Evolutionary conservation across 2,329 filamentous ascomycete genomes (phyloP), one percentile per base, ranked within the genome.

Genomic region (Leptodontidium sp.): DNA sequence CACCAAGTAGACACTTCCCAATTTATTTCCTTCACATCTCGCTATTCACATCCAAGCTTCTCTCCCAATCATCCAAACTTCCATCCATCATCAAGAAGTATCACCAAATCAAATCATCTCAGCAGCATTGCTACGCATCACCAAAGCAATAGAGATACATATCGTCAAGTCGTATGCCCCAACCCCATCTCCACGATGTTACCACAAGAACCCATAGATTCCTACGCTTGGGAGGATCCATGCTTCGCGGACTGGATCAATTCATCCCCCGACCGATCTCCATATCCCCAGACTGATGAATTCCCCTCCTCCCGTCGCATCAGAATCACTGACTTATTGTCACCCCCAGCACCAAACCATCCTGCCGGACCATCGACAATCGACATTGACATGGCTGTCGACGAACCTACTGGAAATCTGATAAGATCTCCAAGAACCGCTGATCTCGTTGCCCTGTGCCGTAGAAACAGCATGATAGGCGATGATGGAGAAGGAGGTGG

Each of bases 121-220:
- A 53, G 11, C 21, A 43, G 32, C 49, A 64, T 64, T 43, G 49
- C 47, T 64, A 64, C 32, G 15, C 35, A 64, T 52, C 11, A 53
- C 45, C 24, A 64, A 43, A 43, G 38, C 38, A 55, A 59, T 59
- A 59, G 21, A 45, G 12, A 45, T 58, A 59, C n/a, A 43, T 4
- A 43, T 45, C 57, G 6, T 32, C 29, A 32, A 32, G 29, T 6
- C 29, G 6, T 32, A 21, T 21, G 21, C 21, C 21, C 21, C 21
- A 21, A 21, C 21, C 21, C 21, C 21, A 21, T 21, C 21, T 21
- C 59, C 21, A 59, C 15, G 4, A 62, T 62, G 59, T 38, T 50
- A 14, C 59, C 59, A 35, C 59, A 62, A 50, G 45, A 47, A n/a
- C n/a, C 59, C 24, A 9, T 15, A 17, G 15, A 32, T n/a, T 32